Conservation (phyloP, 352 stramenopile genomes). For the Phytopythium chamaehyphon region DNA sequence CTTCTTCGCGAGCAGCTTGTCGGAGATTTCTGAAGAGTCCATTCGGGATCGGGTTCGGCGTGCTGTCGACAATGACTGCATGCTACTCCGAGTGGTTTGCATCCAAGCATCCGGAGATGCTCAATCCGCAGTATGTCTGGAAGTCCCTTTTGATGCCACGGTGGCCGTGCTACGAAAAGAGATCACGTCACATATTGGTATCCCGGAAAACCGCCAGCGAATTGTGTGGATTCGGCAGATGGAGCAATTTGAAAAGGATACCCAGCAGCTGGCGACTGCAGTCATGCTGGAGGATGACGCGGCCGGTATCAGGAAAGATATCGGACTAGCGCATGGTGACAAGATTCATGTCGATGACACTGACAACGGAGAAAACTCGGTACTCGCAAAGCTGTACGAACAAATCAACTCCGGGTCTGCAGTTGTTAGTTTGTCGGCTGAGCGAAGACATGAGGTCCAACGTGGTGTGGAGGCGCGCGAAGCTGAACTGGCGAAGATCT, state of each 20-base stretch:
- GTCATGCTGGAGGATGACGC: constrained; percentile 68
- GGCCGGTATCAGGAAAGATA: constrained; percentile 70
- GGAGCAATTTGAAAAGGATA: constrained; percentile 79
- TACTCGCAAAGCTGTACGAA: constrained; percentile 76
- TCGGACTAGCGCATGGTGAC: constrained; percentile 82
- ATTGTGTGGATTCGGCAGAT: constrained; percentile 89
- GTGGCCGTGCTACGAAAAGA: constrained; percentile 68
- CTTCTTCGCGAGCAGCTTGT: constrained; percentile 74
- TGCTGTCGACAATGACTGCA: constrained; percentile 83
- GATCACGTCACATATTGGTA: constrained; percentile 78
- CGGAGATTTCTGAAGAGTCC: constrained; percentile 80
- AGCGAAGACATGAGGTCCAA: constrained; percentile 85
- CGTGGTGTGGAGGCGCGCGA: constrained; percentile 79
- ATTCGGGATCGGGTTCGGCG: constrained; percentile 80
- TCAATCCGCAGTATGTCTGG: constrained; percentile 71
- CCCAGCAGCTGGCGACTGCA: constrained; percentile 57
- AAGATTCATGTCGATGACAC: constrained; percentile 89
- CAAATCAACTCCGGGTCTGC: constrained; percentile 86
- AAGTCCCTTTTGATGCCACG: constrained; percentile 78
- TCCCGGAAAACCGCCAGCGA: constrained; percentile 75
- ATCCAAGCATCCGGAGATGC: constrained; percentile 80
- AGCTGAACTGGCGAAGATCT: constrained; percentile 76
- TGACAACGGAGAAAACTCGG: constrained; percentile 68
- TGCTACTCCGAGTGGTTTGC: constrained; percentile 84
- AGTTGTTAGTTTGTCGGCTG: constrained; percentile 78